Evolutionary conservation across 345 rosid genomes (phyloP).

Genomic region (Salix exigua): DNA sequence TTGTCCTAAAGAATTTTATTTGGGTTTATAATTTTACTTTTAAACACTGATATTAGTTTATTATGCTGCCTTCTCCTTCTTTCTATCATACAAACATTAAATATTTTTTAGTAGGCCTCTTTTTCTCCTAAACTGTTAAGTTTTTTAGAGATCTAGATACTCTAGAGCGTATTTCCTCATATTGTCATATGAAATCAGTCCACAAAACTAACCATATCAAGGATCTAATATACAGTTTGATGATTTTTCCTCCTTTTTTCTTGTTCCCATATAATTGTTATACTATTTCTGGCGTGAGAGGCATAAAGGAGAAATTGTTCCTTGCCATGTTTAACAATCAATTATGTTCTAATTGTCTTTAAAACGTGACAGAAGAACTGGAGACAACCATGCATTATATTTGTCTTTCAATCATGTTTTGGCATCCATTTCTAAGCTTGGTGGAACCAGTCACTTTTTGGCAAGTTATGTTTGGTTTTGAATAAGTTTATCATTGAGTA

Average conservation of each 20-base stretch:
- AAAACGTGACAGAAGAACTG: background rate
- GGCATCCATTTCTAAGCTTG: background rate
- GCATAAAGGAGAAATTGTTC: too few species aligned
- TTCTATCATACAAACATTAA: background rate
- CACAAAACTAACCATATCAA: background rate
- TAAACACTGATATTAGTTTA: too few species aligned
- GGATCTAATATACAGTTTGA: background rate
- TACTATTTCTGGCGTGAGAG: background rate
- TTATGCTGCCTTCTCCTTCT: background rate
- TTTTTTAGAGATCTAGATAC: background rate
- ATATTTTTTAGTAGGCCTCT: background rate
- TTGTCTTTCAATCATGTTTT: background rate
- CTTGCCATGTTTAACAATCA: too few species aligned
- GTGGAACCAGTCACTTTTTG: too few species aligned
- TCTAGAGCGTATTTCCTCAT: background rate
- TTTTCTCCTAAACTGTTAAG: background rate
- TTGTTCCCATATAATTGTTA: background rate
- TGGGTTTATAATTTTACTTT: too few species aligned
- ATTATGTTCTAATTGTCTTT: background rate
- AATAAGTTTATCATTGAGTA: background rate
- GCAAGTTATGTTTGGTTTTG: too few species aligned
- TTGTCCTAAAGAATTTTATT: background rate
- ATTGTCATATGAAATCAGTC: background rate
- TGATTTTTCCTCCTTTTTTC: background rate
- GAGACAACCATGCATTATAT: background rate